Evolutionary conservation across 495 filamentous ascomycete species (phyloP), one percentile per base, ranked within the genome.

Genomic region (Xylaria grammica): DNA sequence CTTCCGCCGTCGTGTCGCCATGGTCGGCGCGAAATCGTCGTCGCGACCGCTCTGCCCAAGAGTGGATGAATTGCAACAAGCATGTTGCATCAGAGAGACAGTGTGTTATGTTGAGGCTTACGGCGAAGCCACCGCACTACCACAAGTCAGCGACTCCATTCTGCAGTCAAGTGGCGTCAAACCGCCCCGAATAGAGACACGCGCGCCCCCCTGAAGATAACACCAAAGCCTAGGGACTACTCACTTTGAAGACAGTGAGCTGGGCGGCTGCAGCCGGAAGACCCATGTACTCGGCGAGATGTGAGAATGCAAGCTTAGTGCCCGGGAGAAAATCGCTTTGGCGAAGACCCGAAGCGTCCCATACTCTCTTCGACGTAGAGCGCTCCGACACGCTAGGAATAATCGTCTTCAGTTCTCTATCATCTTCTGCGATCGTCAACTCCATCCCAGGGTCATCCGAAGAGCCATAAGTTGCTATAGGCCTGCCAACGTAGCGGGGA

Each of bases 1-100:
- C 29, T 1, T 13, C 29, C 10, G 4, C 1, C 10, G 10, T 9
- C 8, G 51, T 40, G 15, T 32, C 42, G 9, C 40, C n/a, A 30
- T 36, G 1, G 19, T 30, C 30, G 17, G 30, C 32, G n/a, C 26
- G 40, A 24, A 66, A 69, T 0, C 69, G 48, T 13, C 38, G 42
- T 42, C 40, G 56, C 49, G 65, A 75, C 40, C 24, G 55, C 9
- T 59, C 61, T 36, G 78, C 75, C 81, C 79, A 84, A 34, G 78
- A 72, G 30, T 83, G 75, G 4, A 78, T 72, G 32, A 87, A 86
- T 19, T 74, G 65, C 13, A 78, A 68, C n/a, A 87, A 60, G 1
- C 78, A 49, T 29, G 78, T 69, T 3, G 82, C 81, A 69, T 87
- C 84, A 1, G 78, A 77, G 5, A 86, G 67, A 17, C 76, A 75